Percentiles rank a stretch among this genome's conserved stretches.
phyloP scores from a whole-genome alignment of 805 yeast species.

The Nakazawaea siamensis region DNA sequence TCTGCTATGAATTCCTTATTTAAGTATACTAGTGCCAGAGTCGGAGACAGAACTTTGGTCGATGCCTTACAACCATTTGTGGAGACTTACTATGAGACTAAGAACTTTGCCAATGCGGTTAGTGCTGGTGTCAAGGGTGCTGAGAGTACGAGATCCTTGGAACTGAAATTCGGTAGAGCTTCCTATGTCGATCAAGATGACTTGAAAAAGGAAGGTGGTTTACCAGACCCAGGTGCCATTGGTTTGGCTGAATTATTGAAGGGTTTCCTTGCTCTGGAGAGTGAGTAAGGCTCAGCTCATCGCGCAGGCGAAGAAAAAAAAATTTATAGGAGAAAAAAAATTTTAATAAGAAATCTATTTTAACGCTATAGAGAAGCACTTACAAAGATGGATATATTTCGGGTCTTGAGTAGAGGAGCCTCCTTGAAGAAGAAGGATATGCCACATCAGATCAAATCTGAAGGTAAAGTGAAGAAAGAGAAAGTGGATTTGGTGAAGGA shows the following conservation, averaged over 20 bases:
- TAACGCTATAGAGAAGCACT: no score
- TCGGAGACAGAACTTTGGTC: conserved; percentile 82
- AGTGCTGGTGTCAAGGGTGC: conserved; percentile 71
- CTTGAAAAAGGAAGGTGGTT: conserved; percentile 52
- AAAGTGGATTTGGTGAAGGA: conserved; percentile 34
- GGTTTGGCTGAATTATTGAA: conserved; percentile 61
- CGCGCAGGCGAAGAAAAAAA: no score
- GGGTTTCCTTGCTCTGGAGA: conserved; percentile 25
- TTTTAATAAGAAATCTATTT: no score
- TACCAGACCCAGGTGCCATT: conserved; percentile 94
- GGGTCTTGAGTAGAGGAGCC: conserved; percentile 82
- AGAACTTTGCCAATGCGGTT: conserved; percentile 52
- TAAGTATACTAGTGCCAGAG: conserved; percentile 82
- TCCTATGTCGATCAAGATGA: conserved; percentile 71
- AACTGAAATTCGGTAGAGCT: conserved; percentile 90
- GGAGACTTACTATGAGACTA: conserved; percentile 41
- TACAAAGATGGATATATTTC: conserved; percentile 76
- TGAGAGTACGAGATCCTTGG: conserved; percentile 59
- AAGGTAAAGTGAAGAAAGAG: conserved; percentile 20
- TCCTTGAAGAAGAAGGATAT: conserved; percentile 42
- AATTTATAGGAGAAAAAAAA: no score
- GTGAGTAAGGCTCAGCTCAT: neutral
- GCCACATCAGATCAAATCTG: conserved; percentile 16
- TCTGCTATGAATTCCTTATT: conserved; percentile 65
- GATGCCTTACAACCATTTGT: conserved; percentile 89